Evolutionary conservation across 2,329 filamentous ascomycete species (phyloP), one percentile per base, ranked within the genome.

Genomic region (Clonostachys solani): DNA sequence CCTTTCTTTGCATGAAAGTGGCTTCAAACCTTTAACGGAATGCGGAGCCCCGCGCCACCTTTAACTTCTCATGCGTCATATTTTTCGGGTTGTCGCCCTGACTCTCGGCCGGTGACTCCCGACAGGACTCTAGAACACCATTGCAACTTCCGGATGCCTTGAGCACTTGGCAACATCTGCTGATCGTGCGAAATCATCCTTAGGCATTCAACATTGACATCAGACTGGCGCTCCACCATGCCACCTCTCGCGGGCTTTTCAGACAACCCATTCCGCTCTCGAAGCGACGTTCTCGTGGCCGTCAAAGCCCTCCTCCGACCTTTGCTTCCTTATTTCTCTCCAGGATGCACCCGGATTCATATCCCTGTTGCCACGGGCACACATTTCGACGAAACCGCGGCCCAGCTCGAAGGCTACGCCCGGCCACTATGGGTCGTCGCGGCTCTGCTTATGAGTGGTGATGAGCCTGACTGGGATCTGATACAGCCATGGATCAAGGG

Each of bases 391-490:
- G 72, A 74, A 43, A 56, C 54, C 0, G 68, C 72, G 1, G 72
- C 72, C 1, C 69, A 74, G 48, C 55, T 75, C 1, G 72, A 75
- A 44, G 72, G 72, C 0, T 75, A 70, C 49, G 71, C 71, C 0
- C 56, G 68, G 2, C 68, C 68, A 1, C 44, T 71, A 1, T 69
- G 64, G 64, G 60, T 59, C 1, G 54, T 69, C 1, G 62, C 56
- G 0, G 59, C 59, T 2, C 48, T 69, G 10, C 45, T 47, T 4
- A 10, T 33, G 45, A 41, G 9, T 29, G 9, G 23, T 5, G 23
- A 29, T 2, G 23, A 29, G 23, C 23, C 23, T 4, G 23, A 10
- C 23, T 29, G 23, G 23, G 23, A 29, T 4, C 23, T 29, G 9
- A 29, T 29, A 29, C 23, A 29, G 12, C 15, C 36, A 38, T 71